Base-by-base conservation (phyloP, 1,284 basidiomycete species). In the Ustilago sp. region DNA sequence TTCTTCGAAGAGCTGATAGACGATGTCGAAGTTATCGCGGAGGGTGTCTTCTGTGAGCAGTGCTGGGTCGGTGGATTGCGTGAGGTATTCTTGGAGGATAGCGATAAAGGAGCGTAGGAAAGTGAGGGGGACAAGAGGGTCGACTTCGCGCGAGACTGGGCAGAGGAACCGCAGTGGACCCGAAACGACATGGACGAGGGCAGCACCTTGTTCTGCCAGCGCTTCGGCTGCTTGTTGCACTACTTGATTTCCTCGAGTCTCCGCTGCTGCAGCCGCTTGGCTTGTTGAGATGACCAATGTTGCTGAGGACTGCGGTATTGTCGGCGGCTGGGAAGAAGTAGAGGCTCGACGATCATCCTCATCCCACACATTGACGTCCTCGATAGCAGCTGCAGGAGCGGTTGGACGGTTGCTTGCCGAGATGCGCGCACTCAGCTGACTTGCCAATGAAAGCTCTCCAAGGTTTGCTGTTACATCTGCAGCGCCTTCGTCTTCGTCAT, bases 121-220 rank as follows among this genome's bases (percentile, higher is more conserved):
- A 0, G 94, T 89, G 83, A 98, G 94, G 3, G 93, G 94, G 61
- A 95, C 91, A 32, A 96, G 87, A 0, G 95, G 94, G 83, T 98
- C 95, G 80, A 92, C 93, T 83, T 94, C 92, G 54, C 90, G 91
- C 74, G 92, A 93, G 47, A 96, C 88, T 31, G 94, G 93, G 78
- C 91, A 93, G 32, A 96, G 86, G 68, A 94, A 89, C 75, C 91
- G 89, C 85, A 96, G 88, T 70, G 88, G 93, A 61, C 91, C 91
- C 75, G 90, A 90, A 82, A 91, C 88, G 51, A 94, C 87, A 87
- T 96, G 93, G 86, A 93, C 93, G 80, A 92, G 93, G 39, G 92
- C 92, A 9, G 82, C 81, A 15, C 82, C 80, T 56, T 79, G 80
- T 57, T 81, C 82, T 23, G 77, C 78, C 28, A 80, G 62, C 5